Percentiles rank a stretch among this genome's conserved stretches.
These are phyloP conservation scores for Erysimum cheiranthoides DNA, from an alignment of 345 rosid genomes.

Conservation along the genomic window DNA sequence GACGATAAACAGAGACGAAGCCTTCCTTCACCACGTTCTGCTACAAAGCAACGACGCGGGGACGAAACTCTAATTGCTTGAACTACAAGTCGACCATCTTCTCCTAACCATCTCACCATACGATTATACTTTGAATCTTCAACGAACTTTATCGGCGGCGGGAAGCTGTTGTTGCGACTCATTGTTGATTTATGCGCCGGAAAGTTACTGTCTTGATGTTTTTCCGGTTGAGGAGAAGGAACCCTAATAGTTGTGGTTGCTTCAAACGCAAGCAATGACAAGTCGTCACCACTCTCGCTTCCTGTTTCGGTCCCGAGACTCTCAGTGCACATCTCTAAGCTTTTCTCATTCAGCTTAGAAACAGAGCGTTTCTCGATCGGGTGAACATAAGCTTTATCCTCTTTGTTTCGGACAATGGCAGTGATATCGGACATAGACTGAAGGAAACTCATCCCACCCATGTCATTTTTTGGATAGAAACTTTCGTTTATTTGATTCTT, in stretches of 20 bases:
- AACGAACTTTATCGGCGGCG: conserved; percentile 82
- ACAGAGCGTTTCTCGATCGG: conserved; percentile 60
- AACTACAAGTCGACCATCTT: conserved; percentile 78
- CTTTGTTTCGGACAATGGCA: conserved; percentile 30
- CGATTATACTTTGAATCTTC: conserved; percentile 52
- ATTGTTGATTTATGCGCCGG: conserved; percentile 22
- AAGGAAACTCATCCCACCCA: conserved; percentile 64
- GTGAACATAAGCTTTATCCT: conserved; percentile 54
- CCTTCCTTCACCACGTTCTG: conserved; percentile 77
- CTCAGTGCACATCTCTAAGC: conserved; percentile 94
- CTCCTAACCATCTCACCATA: conserved; percentile 58
- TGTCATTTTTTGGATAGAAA: conserved; percentile 26
- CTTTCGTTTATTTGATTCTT: conserved; percentile 22
- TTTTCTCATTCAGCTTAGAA: conserved; percentile 60
- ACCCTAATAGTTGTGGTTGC: conserved; percentile 29
- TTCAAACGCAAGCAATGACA: conserved; percentile 48
- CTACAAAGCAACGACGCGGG: conserved; percentile 49
- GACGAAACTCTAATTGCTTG: conserved; percentile 53
- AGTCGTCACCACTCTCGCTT: conserved; percentile 52
- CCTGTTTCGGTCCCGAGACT: conserved; percentile 89
- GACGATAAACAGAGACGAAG: conserved; percentile 58
- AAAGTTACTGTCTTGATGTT: neutral
- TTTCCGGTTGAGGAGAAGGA: conserved; percentile 29
- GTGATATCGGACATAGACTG: conserved; percentile 48
- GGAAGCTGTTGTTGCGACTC: conserved; percentile 56